Evolutionary conservation across 306 rosid species (phyloP).

Genomic region (Sechiopsis laciniata): DNA sequence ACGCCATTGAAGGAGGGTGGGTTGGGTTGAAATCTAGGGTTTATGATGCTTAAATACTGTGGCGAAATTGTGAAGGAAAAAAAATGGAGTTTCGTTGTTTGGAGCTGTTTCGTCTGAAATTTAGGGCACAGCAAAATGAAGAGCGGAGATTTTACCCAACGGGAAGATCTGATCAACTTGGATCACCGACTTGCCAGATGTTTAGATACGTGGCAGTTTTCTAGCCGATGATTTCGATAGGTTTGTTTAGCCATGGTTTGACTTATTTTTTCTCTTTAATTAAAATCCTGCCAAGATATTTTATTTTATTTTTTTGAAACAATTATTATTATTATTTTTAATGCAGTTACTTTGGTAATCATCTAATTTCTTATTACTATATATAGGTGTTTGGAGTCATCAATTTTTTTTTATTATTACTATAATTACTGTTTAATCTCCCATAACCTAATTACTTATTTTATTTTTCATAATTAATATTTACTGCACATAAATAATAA

Average conservation of each 20-base stretch:
- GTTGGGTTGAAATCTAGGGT: background rate
- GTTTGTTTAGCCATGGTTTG: background rate
- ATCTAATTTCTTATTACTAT: too few relatives aligned
- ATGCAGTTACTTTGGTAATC: too few relatives aligned
- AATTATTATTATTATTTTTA: too few relatives aligned
- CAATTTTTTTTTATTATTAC: too few relatives aligned
- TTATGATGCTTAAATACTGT: background rate
- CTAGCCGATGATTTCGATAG: background rate
- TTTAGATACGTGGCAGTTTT: background rate
- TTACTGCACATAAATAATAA: too few relatives aligned
- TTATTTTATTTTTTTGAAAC: too few relatives aligned
- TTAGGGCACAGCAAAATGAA: slow-evolving; percentile 16
- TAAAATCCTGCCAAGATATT: too few relatives aligned
- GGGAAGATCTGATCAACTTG: background rate
- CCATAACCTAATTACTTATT: too few relatives aligned
- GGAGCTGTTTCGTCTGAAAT: background rate
- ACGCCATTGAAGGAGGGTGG: slow-evolving; percentile 34
- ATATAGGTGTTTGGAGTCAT: too few relatives aligned
- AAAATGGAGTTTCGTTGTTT: too few relatives aligned
- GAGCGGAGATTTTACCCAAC: background rate
- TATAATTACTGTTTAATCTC: too few relatives aligned
- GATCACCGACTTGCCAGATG: background rate
- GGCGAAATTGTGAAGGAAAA: background rate
- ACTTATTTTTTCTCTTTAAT: background rate
- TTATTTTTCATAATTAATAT: too few relatives aligned